Percentiles rank a stretch among this genome's conserved stretches.
Conservation (phyloP, 1,284 basidiomycete species). For the Ceratobasidium sp. region DNA sequence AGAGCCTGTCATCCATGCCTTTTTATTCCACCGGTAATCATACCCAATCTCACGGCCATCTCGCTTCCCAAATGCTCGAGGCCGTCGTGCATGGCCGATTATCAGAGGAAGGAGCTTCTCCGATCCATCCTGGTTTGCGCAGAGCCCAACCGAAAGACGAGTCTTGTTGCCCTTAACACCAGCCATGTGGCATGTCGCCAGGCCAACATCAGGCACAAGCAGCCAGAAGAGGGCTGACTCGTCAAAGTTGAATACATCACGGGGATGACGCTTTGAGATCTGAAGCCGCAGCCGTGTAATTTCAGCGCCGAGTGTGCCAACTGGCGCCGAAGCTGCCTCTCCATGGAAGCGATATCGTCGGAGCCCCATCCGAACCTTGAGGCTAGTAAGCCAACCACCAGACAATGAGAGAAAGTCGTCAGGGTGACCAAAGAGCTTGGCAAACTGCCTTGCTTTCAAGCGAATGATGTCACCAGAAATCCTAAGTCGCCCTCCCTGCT, state of each 20-base stretch:
- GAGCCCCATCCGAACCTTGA: constrained; percentile 46
- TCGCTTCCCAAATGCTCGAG: background rate
- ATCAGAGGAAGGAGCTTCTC: background rate
- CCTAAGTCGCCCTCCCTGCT: background rate
- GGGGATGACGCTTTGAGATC: background rate
- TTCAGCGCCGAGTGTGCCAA: background rate
- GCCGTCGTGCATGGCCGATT: background rate
- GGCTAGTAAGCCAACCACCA: background rate
- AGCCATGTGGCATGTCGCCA: constrained; percentile 50
- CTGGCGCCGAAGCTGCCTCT: constrained; percentile 53
- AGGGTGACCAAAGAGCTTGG: constrained; percentile 9
- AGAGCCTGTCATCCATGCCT: background rate
- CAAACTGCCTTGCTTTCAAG: constrained; percentile 25
- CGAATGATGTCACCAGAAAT: background rate
- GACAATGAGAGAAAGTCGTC: background rate
- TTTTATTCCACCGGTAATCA: background rate
- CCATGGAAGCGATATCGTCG: constrained; percentile 53
- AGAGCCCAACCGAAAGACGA: background rate
- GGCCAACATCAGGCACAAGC: constrained; percentile 52
- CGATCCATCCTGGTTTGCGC: background rate
- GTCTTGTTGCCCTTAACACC: constrained; percentile 54
- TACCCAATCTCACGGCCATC: background rate
- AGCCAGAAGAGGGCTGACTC: constrained; percentile 52
- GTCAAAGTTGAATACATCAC: constrained; percentile 53
- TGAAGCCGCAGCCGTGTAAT: background rate